Base-by-base conservation (phyloP, 2,329 filamentous ascomycete genomes). In the Exophiala oligosperma region DNA sequence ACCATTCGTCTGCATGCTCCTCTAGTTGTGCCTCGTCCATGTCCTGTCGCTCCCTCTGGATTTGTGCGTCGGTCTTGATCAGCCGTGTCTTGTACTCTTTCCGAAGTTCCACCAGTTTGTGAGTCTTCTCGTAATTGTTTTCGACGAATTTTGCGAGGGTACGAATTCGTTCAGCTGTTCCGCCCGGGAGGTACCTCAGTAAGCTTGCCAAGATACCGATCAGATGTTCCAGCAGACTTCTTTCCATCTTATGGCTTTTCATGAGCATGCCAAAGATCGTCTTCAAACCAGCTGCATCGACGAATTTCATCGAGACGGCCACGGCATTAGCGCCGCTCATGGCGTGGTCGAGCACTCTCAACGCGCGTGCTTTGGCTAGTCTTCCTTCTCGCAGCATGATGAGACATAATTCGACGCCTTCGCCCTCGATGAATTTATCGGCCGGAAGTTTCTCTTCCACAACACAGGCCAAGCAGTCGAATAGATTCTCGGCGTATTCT, bases 121-220 rank as follows among this genome's bases (percentile, higher is more conserved):
- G 76, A 38, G 91, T 84, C 78, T 97, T 97, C 65, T 84, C 91
- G 71, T 95, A 96, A 64, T 96, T 87, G 70, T 91, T 96, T 73
- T 99, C 94, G 17, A 96, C 89, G 68, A 97, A 97, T 70, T 99
- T 99, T 49, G 92, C 93, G 3, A 97, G 81, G 0, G 88, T 84
- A 3, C 94, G 85, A 66, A 97, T 95, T 4, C 94, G 84, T 32
- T 87, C 81, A 0, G 90, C 80, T 1, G 90, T 92, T 32, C 91
- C 85, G 14, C 86, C 89, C 0, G 92, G 92, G 1, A 99, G 74
- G 3, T 87, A 81, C 24, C 92, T 87, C 1, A 99, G 79, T 71
- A 99, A 82, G 0, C 89, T 90, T 0, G 90, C 84, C 63, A 97
- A 92, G 8, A 97, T 89, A 7, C 90, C 88, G 5, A 97, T 79